Conservation (phyloP, 495 filamentous ascomycete species). For the Penicillium paradoxum region DNA sequence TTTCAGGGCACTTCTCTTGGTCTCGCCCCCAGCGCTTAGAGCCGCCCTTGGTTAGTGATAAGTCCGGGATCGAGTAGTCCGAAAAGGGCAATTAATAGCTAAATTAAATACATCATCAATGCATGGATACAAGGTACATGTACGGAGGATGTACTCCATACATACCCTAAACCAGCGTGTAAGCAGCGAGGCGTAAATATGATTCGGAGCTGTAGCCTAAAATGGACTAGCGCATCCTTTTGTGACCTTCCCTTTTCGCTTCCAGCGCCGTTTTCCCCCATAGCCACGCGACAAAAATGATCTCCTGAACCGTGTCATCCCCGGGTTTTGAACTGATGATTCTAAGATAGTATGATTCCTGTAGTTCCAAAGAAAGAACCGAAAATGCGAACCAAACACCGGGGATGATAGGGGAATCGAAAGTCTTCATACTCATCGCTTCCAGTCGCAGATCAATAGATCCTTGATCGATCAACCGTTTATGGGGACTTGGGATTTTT, state of each 20-base stretch:
- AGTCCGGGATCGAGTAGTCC: not conserved
- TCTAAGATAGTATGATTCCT: no score
- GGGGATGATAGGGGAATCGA: not conserved
- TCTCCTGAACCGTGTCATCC: constrained; percentile 12
- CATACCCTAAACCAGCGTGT: not conserved
- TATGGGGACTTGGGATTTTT: constrained; percentile 19
- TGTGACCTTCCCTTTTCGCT: constrained; percentile 10
- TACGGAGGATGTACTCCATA: no score
- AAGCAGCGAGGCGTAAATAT: not conserved
- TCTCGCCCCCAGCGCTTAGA: constrained; percentile 20
- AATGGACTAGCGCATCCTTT: not conserved
- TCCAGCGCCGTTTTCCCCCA: constrained; percentile 7
- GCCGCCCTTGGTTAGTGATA: constrained; percentile 11
- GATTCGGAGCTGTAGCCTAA: constrained; percentile 3
- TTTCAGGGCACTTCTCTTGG: not conserved
- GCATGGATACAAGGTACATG: no score
- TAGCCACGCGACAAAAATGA: constrained; percentile 11
- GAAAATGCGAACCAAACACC: no score
- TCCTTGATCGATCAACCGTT: constrained; percentile 28
- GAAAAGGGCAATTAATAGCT: not conserved
- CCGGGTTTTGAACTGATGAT: not conserved
- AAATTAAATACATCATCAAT: not conserved
- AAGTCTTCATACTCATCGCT: not conserved
- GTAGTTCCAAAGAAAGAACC: no score
- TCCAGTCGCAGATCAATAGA: constrained; percentile 11